These are phyloP conservation scores for Entelexis paramagnoliae DNA, from an alignment of 1,139 yeast genomes.

Conservation along the genomic window DNA sequence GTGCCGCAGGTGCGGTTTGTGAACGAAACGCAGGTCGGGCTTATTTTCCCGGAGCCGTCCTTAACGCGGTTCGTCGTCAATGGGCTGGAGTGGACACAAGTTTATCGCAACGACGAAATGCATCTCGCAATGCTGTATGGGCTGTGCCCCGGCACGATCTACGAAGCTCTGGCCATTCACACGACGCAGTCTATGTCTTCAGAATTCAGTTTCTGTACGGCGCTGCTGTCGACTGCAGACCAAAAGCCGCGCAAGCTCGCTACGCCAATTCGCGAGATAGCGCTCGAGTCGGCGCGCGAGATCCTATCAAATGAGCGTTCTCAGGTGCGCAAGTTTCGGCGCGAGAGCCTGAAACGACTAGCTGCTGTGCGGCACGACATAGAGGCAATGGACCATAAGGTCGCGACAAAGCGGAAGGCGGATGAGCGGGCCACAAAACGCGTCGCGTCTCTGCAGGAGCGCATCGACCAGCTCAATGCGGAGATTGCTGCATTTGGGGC, in stretches of 20 bases:
- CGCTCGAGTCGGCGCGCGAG: constrained; percentile 31
- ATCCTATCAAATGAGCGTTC: constrained; percentile 31
- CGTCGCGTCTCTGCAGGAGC: constrained; percentile 15
- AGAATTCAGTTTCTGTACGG: constrained; percentile 16
- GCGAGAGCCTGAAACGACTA: constrained; percentile 32
- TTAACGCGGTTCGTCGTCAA: constrained; percentile 10
- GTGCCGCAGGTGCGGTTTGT: constrained; percentile 10
- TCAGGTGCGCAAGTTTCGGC: constrained; percentile 28
- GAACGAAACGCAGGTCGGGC: constrained; percentile 9
- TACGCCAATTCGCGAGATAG: constrained; percentile 29
- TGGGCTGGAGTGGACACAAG: constrained; percentile 20
- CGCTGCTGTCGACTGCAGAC: not conserved
- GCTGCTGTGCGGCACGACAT: constrained; percentile 31
- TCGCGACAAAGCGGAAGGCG: constrained; percentile 10
- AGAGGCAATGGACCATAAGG: constrained; percentile 28
- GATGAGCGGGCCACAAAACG: constrained; percentile 21
- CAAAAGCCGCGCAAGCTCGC: constrained; percentile 23
- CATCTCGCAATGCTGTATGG: constrained; percentile 30
- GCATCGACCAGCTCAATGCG: constrained; percentile 13
- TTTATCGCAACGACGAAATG: constrained; percentile 7
- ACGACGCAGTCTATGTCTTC: constrained; percentile 2
- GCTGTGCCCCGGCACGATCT: constrained; percentile 31
- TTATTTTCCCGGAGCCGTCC: constrained; percentile 7
- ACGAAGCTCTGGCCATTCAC: constrained; percentile 27
- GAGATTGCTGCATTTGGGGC: constrained; percentile 8